A percentile compares a stretch with the other conserved stretches of the same genome.
Evolutionary conservation across 2,329 filamentous ascomycete genomes (phyloP).

Genomic region (Furcasterigmium sp.): DNA sequence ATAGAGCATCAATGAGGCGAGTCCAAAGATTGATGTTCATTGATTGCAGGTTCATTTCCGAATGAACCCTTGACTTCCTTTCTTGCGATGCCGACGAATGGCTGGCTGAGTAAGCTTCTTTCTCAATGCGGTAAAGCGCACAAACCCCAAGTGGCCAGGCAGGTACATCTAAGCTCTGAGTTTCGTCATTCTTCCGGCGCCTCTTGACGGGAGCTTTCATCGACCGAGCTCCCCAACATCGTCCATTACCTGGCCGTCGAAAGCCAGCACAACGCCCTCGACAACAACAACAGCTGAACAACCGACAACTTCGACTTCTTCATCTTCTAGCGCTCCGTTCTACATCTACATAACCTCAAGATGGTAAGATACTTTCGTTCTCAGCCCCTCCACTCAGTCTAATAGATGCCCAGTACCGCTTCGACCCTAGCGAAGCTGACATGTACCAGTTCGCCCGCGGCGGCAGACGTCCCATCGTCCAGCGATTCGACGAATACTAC

Average conservation of each 20-base stretch:
- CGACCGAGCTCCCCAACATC: not conserved
- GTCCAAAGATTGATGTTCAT: too few species aligned
- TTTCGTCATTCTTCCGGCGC: slow-evolving; percentile 15
- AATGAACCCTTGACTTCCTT: too few species aligned
- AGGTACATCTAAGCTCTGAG: slow-evolving; percentile 2
- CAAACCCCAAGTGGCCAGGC: not conserved
- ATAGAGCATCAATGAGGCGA: too few species aligned
- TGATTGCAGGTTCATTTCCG: too few species aligned
- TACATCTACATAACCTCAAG: too few species aligned
- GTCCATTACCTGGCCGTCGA: not conserved
- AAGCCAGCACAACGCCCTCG: too few species aligned
- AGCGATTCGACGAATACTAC: slow-evolving; percentile 97
- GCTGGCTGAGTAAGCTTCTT: too few species aligned
- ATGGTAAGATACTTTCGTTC: not conserved
- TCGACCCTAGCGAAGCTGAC: slow-evolving; percentile 12
- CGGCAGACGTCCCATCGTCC: slow-evolving; percentile 45
- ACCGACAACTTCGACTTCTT: too few species aligned
- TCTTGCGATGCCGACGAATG: too few species aligned
- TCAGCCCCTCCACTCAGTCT: not conserved
- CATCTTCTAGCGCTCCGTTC: too few species aligned
- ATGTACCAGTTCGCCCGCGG: slow-evolving; percentile 21
- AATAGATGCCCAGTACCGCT: slow-evolving; percentile 8
- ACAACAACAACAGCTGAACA: too few species aligned
- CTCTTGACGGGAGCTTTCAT: slow-evolving; percentile 5
- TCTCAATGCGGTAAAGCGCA: too few species aligned